These are phyloP conservation scores for Iris macrosiphon DNA, from an alignment of 106 monocot species.

Conservation along the genomic window DNA sequence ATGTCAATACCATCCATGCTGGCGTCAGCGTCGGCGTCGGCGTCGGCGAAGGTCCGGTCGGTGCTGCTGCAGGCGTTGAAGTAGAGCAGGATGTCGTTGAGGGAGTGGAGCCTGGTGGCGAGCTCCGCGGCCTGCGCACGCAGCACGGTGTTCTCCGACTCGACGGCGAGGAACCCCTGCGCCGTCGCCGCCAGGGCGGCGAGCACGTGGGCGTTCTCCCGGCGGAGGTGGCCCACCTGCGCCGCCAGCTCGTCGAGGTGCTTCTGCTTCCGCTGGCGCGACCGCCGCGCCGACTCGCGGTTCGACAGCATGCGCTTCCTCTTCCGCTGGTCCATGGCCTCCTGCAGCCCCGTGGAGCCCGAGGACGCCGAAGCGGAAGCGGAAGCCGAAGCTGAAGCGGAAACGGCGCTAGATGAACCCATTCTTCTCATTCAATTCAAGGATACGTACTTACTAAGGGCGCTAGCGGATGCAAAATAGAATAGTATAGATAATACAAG, in stretches of 20 bases:
- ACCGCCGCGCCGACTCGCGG: slow-evolving; percentile 58
- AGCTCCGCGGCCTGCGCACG: slow-evolving; percentile 36
- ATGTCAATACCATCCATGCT: background rate
- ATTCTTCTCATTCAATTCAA: background rate
- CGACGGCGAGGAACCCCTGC: slow-evolving; percentile 24
- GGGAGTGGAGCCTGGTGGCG: slow-evolving; percentile 25
- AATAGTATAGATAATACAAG: background rate
- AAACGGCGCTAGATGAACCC: slow-evolving; percentile 14
- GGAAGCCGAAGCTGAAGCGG: slow-evolving; percentile 20
- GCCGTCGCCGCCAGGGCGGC: slow-evolving; percentile 13
- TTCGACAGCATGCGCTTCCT: slow-evolving; percentile 53
- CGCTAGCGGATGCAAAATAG: background rate
- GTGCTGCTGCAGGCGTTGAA: slow-evolving; percentile 2
- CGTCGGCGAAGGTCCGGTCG: background rate
- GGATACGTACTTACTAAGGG: background rate
- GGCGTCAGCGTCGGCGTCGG: background rate
- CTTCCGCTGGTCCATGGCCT: slow-evolving; percentile 28
- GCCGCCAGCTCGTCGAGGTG: slow-evolving; percentile 42
- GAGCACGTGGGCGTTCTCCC: slow-evolving; percentile 30
- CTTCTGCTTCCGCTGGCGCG: slow-evolving; percentile 56
- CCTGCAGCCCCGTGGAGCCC: slow-evolving; percentile 16
- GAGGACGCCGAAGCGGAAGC: slow-evolving; percentile 4
- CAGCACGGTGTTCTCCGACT: slow-evolving; percentile 41
- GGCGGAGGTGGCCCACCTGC: slow-evolving; percentile 26
- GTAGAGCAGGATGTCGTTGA: slow-evolving; percentile 30